phyloP scores from a whole-genome alignment of 1,139 yeast species.

The Ogataea hybrid region DNA sequence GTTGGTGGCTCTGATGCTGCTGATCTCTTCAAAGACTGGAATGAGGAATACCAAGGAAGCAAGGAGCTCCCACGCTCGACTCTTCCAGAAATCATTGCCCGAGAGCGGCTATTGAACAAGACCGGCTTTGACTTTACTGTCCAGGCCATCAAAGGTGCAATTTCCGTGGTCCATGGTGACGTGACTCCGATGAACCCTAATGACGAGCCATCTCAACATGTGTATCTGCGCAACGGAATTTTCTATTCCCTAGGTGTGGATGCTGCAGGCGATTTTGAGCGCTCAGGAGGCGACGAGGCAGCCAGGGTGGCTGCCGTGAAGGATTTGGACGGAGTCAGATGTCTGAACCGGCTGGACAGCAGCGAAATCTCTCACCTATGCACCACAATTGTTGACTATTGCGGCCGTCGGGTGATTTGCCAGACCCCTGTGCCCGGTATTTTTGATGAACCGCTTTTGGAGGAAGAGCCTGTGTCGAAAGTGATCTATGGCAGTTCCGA shows the following conservation, averaged over 20 bases:
- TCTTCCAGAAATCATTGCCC: constrained; percentile 65
- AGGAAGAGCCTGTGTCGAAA: constrained; percentile 37
- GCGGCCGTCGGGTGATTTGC: constrained; percentile 84
- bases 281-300: constrained; percentile 80
- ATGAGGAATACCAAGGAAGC: constrained; percentile 83
- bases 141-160: constrained; percentile 78
- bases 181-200: constrained; percentile 76
- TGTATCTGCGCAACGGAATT: constrained; percentile 77
- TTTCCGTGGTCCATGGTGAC: constrained; percentile 71
- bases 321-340: constrained; percentile 72
- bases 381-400: constrained; percentile 82
- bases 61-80: constrained; percentile 62
- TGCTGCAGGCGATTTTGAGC: constrained; percentile 62
- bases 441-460: constrained; percentile 47
- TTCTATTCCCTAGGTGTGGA: constrained; percentile 84
- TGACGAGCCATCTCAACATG: constrained; percentile 59
- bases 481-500: constrained; percentile 76
- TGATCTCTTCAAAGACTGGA: constrained; percentile 72
- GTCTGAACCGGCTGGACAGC: constrained; percentile 65
- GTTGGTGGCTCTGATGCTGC: constrained; percentile 59
- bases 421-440: constrained; percentile 99
- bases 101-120: constrained; percentile 74
- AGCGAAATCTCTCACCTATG: constrained; percentile 67
- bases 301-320: constrained; percentile 79
- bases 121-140: constrained; percentile 76